phyloP scores from a whole-genome alignment of 441 rosid genomes.

The Mallotus repandus region DNA sequence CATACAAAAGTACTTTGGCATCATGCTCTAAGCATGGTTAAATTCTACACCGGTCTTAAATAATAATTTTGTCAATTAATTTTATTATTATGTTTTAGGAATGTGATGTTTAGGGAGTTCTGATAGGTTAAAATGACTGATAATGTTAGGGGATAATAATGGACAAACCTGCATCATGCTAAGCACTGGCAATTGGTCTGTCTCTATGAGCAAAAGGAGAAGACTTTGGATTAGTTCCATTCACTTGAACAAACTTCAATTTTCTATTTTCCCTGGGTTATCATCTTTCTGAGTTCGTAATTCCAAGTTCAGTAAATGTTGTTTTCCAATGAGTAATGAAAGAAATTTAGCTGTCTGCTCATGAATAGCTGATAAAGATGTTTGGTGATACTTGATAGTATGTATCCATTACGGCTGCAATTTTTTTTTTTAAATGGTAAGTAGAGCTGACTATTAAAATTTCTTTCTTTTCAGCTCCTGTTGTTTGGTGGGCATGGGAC shows the following conservation, averaged over 20 bases:
- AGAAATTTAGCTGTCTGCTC: background rate
- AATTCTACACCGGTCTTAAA: background rate
- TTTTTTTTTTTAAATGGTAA: background rate
- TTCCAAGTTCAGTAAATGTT: background rate
- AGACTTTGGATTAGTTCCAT: slow-evolving; percentile 1
- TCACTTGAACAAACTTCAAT: background rate
- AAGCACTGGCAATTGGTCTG: background rate
- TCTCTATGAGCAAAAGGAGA: background rate
- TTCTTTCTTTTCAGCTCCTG: slow-evolving; percentile 63
- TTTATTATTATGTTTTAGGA: background rate
- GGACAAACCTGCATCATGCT: background rate
- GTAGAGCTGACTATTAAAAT: slow-evolving; percentile 19
- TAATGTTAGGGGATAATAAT: background rate
- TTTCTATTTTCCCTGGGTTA: background rate
- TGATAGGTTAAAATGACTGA: background rate
- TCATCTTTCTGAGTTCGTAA: background rate
- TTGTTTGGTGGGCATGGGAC: slow-evolving; percentile 99
- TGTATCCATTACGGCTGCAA: background rate
- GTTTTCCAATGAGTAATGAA: slow-evolving; percentile 2
- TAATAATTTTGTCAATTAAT: background rate
- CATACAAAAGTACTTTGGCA: background rate
- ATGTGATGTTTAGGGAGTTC: background rate
- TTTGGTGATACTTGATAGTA: slow-evolving; percentile 9
- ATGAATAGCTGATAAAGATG: background rate
- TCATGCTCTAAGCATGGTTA: background rate